Base-by-base conservation (phyloP, 2,329 filamentous ascomycete species). In the Tolypocladium pustulatum region DNA sequence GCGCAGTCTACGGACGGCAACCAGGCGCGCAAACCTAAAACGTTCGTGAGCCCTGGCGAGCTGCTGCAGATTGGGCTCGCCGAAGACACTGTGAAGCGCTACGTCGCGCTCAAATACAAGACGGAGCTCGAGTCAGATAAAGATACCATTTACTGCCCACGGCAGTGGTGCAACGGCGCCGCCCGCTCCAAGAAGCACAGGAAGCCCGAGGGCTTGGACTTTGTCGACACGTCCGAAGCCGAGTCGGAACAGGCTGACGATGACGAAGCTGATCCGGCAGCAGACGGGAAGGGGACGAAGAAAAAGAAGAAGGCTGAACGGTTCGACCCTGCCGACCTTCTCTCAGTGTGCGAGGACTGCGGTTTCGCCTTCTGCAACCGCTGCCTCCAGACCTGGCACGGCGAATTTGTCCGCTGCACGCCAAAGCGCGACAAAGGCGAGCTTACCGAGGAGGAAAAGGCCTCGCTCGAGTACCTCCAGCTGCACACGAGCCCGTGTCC, bases 71-170 rank as follows among this genome's bases (percentile, higher is more conserved):
- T 93, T 52, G 87, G 87, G 0, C 73, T 93, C 1, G 77, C 84
- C 2, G 81, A 87, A 60, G 84, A 89, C 20, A 81, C 81, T 38
- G 91, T 97, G 2, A 87, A 90, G 67, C 87, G 94, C 58, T 99
- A 95, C 70, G 89, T 96, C 5, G 86, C 85, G 41, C 80, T 97
- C 61, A 97, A 94, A 75, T 90, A 96, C 68, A 97, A 97, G 76
- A 90, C 89, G 63, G 89, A 91, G 70, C 83, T 97, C 3, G 94
- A 97, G 72, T 87, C 90, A 0, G 92, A 97, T 73, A 95, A 92
- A 68, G 88, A 86, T 60, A 97, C 92, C 0, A 82, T 97, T 38
- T 97, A 96, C 71, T 99, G 94, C 67, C 94, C 94, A 0, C 84
- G 94, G 10, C 81, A 86, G 58, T 97, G 92, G 90, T 99, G 94